phyloP scores from a whole-genome alignment of 2,329 filamentous ascomycete genomes.

The Incumbomyces lentus region DNA sequence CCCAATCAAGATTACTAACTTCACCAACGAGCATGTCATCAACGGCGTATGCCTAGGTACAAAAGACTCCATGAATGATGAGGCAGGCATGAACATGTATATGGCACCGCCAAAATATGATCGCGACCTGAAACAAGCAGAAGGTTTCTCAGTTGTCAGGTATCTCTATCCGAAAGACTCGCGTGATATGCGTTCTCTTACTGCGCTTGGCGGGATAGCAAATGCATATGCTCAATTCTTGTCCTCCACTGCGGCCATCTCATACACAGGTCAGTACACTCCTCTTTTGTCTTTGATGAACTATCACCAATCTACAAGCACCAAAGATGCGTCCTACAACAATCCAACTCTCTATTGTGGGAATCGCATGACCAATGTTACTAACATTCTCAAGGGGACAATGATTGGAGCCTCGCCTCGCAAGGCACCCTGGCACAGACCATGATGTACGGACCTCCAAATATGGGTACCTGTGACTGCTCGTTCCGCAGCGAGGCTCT shows the following conservation, averaged over 20 bases:
- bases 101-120: constrained; percentile 4
- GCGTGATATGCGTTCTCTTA: background rate
- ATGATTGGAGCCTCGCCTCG: background rate
- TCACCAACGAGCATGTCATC: constrained; percentile 8
- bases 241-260: constrained; percentile 5
- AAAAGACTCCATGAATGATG: background rate
- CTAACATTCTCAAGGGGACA: background rate
- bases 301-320: background rate
- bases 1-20: constrained; percentile 8
- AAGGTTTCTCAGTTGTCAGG: constrained; percentile 3
- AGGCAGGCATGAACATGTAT: background rate
- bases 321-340: too few relatives aligned
- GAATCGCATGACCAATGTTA: too few relatives aligned
- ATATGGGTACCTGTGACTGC: constrained; percentile 7
- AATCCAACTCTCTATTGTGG: too few relatives aligned
- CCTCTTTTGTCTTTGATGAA: background rate
- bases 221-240: constrained; percentile 3
- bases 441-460: constrained; percentile 8
- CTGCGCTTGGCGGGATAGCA: constrained; percentile 6
- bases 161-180: constrained; percentile 8
- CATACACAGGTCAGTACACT: background rate
- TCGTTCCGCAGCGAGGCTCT: constrained; percentile 6
- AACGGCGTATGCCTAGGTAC: constrained; percentile 6
- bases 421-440: constrained; percentile 2
- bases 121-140: constrained; percentile 2